These are phyloP conservation scores for Pilasporangium apinafurcum DNA, from an alignment of 352 stramenopile species.

Conservation along the genomic window DNA sequence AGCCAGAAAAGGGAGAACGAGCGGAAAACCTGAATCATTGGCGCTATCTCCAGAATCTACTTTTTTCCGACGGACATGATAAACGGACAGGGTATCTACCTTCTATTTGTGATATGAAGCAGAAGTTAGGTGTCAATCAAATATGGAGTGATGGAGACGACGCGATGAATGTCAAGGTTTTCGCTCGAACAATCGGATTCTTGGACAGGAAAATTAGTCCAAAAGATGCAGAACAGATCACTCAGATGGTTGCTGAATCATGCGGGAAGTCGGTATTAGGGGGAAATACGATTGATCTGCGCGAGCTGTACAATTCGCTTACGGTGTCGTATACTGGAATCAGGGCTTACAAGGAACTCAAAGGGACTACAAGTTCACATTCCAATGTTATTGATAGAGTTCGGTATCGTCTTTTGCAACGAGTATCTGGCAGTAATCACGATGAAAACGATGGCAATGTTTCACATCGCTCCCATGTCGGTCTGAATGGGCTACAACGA, in stretches of 20 bases:
- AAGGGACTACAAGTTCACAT: slow-evolving; percentile 4
- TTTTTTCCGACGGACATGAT: slow-evolving; percentile 10
- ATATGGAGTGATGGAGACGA: slow-evolving; percentile 57
- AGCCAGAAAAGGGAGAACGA: background rate
- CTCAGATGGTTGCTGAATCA: slow-evolving; percentile 9
- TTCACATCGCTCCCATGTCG: slow-evolving; percentile 1
- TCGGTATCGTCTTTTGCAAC: slow-evolving; percentile 6
- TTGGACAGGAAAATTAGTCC: slow-evolving; percentile 34
- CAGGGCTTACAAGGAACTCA: too few relatives aligned
- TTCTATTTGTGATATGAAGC: slow-evolving; percentile 38
- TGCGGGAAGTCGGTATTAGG: background rate
- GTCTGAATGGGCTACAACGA: slow-evolving; percentile 33
- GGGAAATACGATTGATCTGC: slow-evolving; percentile 8
- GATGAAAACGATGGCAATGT: slow-evolving; percentile 1
- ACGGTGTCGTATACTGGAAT: too few relatives aligned
- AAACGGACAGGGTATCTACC: slow-evolving; percentile 7
- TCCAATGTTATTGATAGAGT: slow-evolving; percentile 18
- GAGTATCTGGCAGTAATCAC: background rate
- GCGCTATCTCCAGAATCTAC: slow-evolving; percentile 11
- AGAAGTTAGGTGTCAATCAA: slow-evolving; percentile 41
- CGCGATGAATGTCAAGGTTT: slow-evolving; percentile 46
- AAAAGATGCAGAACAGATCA: slow-evolving; percentile 24
- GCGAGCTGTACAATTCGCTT: too few relatives aligned
- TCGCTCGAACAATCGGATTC: slow-evolving; percentile 23
- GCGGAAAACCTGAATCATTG: slow-evolving; percentile 6